Evolutionary conservation across 139 green algal genomes (phyloP).

Genomic region (Eudorina sp.): DNA sequence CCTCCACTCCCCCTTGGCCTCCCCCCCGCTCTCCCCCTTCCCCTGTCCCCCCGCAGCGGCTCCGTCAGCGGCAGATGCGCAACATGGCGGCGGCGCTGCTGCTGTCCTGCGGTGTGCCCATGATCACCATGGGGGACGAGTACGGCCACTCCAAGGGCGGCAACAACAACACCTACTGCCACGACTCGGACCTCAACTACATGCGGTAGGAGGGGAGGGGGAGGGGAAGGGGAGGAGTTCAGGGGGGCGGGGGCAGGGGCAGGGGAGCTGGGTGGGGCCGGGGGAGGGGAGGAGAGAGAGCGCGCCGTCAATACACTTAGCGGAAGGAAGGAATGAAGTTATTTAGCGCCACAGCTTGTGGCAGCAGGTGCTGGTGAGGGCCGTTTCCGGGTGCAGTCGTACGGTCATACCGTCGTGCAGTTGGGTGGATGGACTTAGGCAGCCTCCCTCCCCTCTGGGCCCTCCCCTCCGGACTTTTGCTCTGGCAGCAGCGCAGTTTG

Average conservation of each 20-base stretch:
- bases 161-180: slow-evolving; percentile 99
- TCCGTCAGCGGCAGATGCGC: slow-evolving; percentile 87
- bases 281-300: not conserved
- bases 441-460: no score
- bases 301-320: no score
- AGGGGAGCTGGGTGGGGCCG: not conserved
- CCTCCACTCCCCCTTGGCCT: slow-evolving; percentile 2
- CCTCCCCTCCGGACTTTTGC: no score
- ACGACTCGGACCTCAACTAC: slow-evolving; percentile 91
- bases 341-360: no score
- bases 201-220: not conserved
- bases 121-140: slow-evolving; percentile 98
- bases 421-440: no score
- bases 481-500: no score
- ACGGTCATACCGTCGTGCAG: no score
- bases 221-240: no score
- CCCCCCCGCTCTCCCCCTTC: no score
- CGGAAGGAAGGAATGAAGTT: no score
- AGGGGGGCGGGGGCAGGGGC: not conserved
- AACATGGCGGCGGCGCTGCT: slow-evolving; percentile 93
- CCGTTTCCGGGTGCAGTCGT: no score
- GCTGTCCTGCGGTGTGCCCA: slow-evolving; percentile 93
- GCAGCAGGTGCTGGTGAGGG: no score
- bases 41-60: slow-evolving; percentile 41
- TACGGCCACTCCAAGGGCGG: slow-evolving; percentile 94